Conservation (phyloP, 2,329 filamentous ascomycete species). For the Alternaria burnsii region DNA sequence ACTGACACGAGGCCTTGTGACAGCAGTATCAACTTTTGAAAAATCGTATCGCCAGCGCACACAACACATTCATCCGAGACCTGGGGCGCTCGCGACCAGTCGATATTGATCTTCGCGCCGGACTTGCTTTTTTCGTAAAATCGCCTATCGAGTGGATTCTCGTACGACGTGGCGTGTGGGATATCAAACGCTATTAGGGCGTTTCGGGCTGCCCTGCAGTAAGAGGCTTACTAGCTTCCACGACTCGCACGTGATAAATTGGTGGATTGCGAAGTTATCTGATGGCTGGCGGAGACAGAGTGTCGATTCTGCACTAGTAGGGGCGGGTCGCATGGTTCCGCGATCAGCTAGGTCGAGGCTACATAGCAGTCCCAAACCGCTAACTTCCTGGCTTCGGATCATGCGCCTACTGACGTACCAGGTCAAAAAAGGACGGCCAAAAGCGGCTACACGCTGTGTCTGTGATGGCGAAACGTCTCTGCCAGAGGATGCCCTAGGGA, state of each 20-base stretch:
- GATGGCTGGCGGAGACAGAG: background rate
- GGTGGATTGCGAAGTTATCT: background rate
- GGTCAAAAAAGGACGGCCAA: slow-evolving; percentile 4
- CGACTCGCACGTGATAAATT: background rate
- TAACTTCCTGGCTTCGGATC: background rate
- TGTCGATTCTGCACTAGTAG: slow-evolving; percentile 3
- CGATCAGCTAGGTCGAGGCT: slow-evolving; percentile 4
- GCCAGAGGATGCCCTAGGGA: slow-evolving; percentile 1
- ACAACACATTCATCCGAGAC: background rate
- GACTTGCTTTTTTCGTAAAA: slow-evolving; percentile 10
- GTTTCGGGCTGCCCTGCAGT: slow-evolving; percentile 13
- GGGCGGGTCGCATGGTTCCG: background rate
- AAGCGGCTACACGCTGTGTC: slow-evolving; percentile 6
- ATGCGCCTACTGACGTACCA: background rate
- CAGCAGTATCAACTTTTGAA: background rate
- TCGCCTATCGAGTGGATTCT: slow-evolving; percentile 6
- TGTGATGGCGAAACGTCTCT: background rate
- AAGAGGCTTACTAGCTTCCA: background rate
- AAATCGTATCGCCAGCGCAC: background rate
- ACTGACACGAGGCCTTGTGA: background rate
- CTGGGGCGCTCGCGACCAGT: background rate
- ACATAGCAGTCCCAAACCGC: background rate
- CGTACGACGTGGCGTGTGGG: slow-evolving; percentile 10
- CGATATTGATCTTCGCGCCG: background rate
- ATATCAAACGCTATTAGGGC: background rate